These are phyloP conservation scores for Penicillium riverlandense DNA, from an alignment of 495 filamentous ascomycete genomes.

Conservation along the genomic window DNA sequence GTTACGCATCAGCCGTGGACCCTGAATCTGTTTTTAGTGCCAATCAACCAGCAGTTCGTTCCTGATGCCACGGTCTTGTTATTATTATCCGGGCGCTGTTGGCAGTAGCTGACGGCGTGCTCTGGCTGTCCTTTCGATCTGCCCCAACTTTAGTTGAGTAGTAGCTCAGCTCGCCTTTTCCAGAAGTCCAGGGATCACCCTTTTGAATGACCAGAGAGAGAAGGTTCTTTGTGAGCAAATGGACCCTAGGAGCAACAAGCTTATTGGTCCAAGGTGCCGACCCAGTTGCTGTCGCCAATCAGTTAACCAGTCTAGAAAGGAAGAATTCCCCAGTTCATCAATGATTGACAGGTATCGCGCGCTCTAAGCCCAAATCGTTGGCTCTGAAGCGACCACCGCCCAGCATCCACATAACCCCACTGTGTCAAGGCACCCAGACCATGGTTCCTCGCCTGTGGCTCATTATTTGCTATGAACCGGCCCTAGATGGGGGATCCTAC, in stretches of 20 bases:
- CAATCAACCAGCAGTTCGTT: conserved; percentile 19
- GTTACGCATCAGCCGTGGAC: conserved; percentile 19
- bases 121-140: too few species aligned
- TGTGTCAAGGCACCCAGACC: conserved; percentile 24
- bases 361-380: conserved; percentile 8
- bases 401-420: conserved; percentile 18
- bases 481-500: conserved; percentile 14
- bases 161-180: conserved; percentile 6
- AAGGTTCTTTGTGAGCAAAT: conserved; percentile 14
- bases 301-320: conserved; percentile 7
- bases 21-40: conserved; percentile 28
- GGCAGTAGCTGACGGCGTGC: too few species aligned
- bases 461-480: conserved; percentile 21
- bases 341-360: conserved; percentile 22
- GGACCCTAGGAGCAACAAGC: conserved; percentile 11
- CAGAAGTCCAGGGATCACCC: conserved; percentile 16
- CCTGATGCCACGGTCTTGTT: conserved; percentile 1
- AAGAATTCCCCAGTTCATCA: conserved; percentile 23
- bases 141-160: background rate
- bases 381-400: conserved; percentile 3
- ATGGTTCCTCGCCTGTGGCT: conserved; percentile 22
- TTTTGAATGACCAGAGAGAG: conserved; percentile 15
- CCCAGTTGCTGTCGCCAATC: conserved; percentile 18
- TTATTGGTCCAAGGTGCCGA: conserved; percentile 18
- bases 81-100: background rate